These are phyloP conservation scores for Cyclostephanos invisitatus DNA, from an alignment of 108 stramenopile genomes.

Conservation along the genomic window DNA sequence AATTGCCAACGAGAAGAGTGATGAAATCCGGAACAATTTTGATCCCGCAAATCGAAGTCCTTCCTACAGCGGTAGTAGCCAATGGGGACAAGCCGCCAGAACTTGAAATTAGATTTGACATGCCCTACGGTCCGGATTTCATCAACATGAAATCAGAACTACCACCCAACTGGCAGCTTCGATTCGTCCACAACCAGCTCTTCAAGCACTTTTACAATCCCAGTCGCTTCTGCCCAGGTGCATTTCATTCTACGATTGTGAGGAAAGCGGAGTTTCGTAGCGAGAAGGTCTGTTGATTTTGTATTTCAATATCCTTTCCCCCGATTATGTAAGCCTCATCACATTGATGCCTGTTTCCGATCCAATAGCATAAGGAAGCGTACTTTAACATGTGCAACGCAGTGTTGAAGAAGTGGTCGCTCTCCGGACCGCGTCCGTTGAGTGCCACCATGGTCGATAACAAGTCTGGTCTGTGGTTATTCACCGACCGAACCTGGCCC, in stretches of 20 bases:
- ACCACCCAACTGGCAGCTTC: constrained; percentile 82
- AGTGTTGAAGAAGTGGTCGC: constrained; percentile 62
- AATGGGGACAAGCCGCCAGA: constrained; percentile 82
- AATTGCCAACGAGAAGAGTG: constrained; percentile 23
- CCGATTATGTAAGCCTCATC: background rate
- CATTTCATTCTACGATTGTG: constrained; percentile 86
- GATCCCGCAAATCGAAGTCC: constrained; percentile 85
- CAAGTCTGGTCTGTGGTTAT: constrained; percentile 78
- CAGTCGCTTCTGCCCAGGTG: constrained; percentile 82
- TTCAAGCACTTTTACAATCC: constrained; percentile 76
- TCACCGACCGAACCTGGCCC: constrained; percentile 76
- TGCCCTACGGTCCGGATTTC: constrained; percentile 64
- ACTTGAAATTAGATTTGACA: constrained; percentile 88
- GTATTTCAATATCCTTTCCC: background rate
- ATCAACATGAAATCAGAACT: constrained; percentile 52
- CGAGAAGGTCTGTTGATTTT: constrained; percentile 38
- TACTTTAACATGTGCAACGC: constrained; percentile 63
- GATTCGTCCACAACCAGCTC: constrained; percentile 88
- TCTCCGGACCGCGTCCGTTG: constrained; percentile 66
- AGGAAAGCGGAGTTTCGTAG: constrained; percentile 88
- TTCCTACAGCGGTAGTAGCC: constrained; percentile 84
- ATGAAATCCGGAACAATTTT: constrained; percentile 72
- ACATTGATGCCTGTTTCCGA: background rate
- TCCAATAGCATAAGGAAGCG: constrained; percentile 44
- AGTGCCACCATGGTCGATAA: constrained; percentile 46